A percentile compares a stretch with the other conserved stretches of the same genome.
Conservation (phyloP, 2,329 filamentous ascomycete genomes). For the Arthroderma sp. region DNA sequence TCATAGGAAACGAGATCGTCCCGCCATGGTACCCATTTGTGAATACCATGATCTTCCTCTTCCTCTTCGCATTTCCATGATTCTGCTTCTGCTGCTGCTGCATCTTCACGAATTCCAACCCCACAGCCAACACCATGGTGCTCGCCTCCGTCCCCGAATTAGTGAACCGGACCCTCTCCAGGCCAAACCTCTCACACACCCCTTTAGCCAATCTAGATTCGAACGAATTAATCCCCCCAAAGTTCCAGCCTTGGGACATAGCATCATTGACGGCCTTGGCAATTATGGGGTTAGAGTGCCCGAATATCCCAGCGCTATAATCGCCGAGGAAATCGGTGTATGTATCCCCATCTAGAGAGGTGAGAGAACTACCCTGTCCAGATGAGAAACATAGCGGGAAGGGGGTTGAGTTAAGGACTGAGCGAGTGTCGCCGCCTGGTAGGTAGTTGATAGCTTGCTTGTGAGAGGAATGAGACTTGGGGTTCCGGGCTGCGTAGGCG, state of each 20-base stretch:
- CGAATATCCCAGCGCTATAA: conserved; percentile 52
- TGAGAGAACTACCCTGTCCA: conserved; percentile 17
- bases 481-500: not conserved
- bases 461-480: not conserved
- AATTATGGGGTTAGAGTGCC: conserved; percentile 49
- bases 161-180: conserved; percentile 47
- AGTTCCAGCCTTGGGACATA: conserved; percentile 39
- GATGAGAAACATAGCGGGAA: conserved; percentile 22
- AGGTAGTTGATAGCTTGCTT: not conserved
- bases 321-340: conserved; percentile 51
- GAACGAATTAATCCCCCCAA: conserved; percentile 40
- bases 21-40: conserved; percentile 43
- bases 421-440: not conserved
- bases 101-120: conserved; percentile 32
- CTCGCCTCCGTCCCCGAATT: conserved; percentile 57
- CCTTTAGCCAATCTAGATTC: conserved; percentile 40
- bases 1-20: conserved; percentile 32
- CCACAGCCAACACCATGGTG: conserved; percentile 44
- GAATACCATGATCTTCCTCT: conserved; percentile 40
- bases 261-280: conserved; percentile 34
- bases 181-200: conserved; percentile 41
- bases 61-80: conserved; percentile 11
- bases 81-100: not conserved
- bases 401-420: conserved; percentile 11
- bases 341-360: conserved; percentile 18